A percentile compares a stretch with the other conserved stretches of the same genome.
These are phyloP conservation scores for Beauveria pseudobassiana DNA, from an alignment of 2,329 filamentous ascomycete genomes.

Conservation along the genomic window DNA sequence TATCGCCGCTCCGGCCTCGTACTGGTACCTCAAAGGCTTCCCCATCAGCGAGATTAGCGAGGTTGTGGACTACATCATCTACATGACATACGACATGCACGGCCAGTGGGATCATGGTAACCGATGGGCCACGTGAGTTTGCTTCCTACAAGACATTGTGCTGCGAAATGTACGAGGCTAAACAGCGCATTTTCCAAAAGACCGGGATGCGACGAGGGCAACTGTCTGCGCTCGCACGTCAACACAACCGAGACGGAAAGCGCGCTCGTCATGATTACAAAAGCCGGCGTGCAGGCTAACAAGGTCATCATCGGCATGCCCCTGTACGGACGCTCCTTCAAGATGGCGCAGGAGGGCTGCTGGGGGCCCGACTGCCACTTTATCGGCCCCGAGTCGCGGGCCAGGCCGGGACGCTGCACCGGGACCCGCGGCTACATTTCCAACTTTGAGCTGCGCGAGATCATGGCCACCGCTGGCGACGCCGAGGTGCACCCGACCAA, in stretches of 20 bases:
- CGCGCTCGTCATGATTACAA: slow-evolving; percentile 30
- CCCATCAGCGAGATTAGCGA: slow-evolving; percentile 37
- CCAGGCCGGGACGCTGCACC: slow-evolving; percentile 21
- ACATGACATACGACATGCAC: slow-evolving; percentile 70
- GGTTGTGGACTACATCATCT: slow-evolving; percentile 47
- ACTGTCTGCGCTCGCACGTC: slow-evolving; percentile 30
- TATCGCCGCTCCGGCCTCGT: slow-evolving; percentile 28
- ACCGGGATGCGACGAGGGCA: slow-evolving; percentile 21
- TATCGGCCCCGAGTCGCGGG: slow-evolving; percentile 18
- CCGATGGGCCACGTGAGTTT: slow-evolving; percentile 11
- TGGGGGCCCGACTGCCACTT: slow-evolving; percentile 19
- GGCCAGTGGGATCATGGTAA: slow-evolving; percentile 52
- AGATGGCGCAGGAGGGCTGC: slow-evolving; percentile 20
- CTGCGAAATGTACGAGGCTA: too few relatives aligned
- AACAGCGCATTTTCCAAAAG: neutral
- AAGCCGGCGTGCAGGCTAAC: slow-evolving; percentile 25
- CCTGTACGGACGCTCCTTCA: slow-evolving; percentile 23
- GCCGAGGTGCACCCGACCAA: neutral
- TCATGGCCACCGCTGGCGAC: slow-evolving; percentile 12
- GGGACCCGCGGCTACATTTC: slow-evolving; percentile 19
- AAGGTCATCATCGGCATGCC: slow-evolving; percentile 25
- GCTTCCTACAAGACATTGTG: neutral
- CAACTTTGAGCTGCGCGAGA: slow-evolving; percentile 23
- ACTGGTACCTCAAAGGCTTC: slow-evolving; percentile 39
- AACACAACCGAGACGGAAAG: slow-evolving; percentile 31